Conservation (phyloP, 192 early-diverging fungal genomes). For the Coemansia sp. region DNA sequence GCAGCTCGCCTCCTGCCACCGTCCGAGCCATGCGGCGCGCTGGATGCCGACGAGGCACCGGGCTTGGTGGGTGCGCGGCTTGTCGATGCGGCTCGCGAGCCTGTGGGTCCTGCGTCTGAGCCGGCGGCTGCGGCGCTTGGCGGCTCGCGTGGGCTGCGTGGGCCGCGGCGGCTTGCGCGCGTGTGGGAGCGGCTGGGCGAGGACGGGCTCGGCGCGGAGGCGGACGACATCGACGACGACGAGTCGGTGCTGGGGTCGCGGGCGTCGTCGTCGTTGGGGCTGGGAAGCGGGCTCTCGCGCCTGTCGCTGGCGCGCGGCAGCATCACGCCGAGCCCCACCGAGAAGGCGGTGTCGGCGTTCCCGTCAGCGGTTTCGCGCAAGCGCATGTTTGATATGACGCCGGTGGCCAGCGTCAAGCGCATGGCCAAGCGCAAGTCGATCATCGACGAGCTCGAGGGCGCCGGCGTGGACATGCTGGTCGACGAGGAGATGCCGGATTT, state of each 20-base stretch:
- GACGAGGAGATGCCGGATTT: conserved; percentile 16
- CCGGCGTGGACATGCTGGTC: conserved; percentile 17
- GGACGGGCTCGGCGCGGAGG: conserved; percentile 8
- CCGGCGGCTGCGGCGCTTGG: neutral
- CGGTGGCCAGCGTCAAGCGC: neutral
- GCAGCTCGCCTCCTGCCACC: neutral
- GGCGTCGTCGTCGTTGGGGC: neutral
- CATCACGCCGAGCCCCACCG: neutral
- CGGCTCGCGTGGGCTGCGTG: conserved; percentile 1
- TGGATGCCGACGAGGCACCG: neutral
- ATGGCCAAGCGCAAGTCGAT: neutral
- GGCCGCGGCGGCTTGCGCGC: conserved; percentile 9
- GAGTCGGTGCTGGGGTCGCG: neutral
- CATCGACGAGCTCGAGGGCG: neutral
- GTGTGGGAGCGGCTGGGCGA: conserved; percentile 18
- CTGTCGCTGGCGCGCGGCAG: conserved; percentile 6
- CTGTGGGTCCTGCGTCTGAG: neutral
- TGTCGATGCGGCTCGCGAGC: neutral
- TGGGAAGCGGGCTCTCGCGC: neutral
- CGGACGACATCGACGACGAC: neutral
- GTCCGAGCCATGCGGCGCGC: neutral
- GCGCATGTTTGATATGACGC: neutral
- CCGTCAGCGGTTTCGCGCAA: neutral
- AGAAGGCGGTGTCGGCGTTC: neutral
- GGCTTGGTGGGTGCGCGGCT: neutral